Percentiles rank a stretch among this genome's conserved stretches.
These are phyloP conservation scores for Angomonas deanei DNA, from an alignment of 208 protist genomes.

Conservation along the genomic window DNA sequence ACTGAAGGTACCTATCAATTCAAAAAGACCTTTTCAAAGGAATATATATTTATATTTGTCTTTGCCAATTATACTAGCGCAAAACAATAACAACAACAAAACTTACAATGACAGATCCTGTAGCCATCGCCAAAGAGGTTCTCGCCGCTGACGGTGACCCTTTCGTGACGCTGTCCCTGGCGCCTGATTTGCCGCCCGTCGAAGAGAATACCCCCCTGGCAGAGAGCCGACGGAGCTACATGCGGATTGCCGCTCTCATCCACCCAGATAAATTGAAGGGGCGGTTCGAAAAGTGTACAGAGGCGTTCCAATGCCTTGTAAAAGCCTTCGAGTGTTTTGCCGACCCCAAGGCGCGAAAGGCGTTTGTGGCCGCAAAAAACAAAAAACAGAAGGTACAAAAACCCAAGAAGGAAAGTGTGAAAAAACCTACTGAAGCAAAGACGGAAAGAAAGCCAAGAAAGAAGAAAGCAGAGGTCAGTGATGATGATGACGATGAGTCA, in stretches of 20 bases:
- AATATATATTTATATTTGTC: neutral
- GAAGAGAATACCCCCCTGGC: constrained; percentile 40
- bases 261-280: constrained; percentile 80
- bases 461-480: constrained; percentile 13
- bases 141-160: constrained; percentile 39
- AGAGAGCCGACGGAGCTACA: constrained; percentile 78
- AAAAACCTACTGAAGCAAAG: neutral
- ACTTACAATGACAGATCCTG: constrained; percentile 24
- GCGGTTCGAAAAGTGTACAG: constrained; percentile 56
- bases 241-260: constrained; percentile 62
- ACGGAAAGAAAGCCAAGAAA: neutral
- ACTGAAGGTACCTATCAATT: no score
- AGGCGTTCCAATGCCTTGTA: constrained; percentile 81
- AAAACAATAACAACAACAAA: no score
- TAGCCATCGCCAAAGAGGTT: constrained; percentile 41
- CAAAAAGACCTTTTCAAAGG: no score
- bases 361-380: neutral
- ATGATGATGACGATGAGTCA: constrained; percentile 11
- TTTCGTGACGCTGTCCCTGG: constrained; percentile 60
- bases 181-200: constrained; percentile 50
- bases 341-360: constrained; percentile 41
- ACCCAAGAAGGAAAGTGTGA: neutral
- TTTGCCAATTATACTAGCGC: no score
- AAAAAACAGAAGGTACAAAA: neutral
- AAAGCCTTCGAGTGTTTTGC: constrained; percentile 75